phyloP scores from a whole-genome alignment of 1,284 basidiomycete genomes.

The Cryptococcus sp. region DNA sequence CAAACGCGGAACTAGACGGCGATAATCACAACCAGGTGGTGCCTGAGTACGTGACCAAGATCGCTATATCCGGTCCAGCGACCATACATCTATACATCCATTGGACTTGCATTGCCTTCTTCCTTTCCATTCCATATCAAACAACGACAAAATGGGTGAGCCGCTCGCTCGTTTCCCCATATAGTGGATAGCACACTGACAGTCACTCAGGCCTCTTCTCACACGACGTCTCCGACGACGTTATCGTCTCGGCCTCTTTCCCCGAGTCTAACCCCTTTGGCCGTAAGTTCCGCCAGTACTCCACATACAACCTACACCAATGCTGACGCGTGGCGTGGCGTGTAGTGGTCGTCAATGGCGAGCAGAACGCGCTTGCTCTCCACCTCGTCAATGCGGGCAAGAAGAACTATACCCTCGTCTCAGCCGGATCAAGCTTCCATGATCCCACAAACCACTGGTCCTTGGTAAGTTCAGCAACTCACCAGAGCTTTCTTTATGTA shows the following conservation, averaged over 20 bases:
- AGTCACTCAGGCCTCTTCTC: slow-evolving; percentile 34
- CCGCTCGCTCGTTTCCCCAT: too few species aligned
- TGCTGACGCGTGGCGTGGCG: too few species aligned
- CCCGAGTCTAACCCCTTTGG: slow-evolving; percentile 76
- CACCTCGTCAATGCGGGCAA: slow-evolving; percentile 73
- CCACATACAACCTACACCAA: too few species aligned
- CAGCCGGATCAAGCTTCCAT: slow-evolving; percentile 70
- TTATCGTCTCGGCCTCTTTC: slow-evolving; percentile 68
- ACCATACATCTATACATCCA: too few species aligned
- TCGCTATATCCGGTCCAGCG: too few species aligned
- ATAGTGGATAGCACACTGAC: too few species aligned
- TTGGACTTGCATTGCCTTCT: too few species aligned
- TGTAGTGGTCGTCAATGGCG: slow-evolving; percentile 80
- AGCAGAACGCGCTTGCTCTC: slow-evolving; percentile 70
- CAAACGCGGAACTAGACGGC: too few species aligned
- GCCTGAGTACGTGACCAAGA: too few species aligned
- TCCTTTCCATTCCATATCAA: too few species aligned
- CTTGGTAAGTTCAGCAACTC: slow-evolving; percentile 59
- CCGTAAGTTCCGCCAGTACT: slow-evolving; percentile 60
- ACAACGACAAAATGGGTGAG: too few species aligned
- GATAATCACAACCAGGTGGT: too few species aligned
- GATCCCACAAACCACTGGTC: slow-evolving; percentile 66
- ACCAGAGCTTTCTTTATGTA: not conserved
- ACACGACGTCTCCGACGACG: slow-evolving; percentile 49
- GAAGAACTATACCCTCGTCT: slow-evolving; percentile 72